phyloP scores from a whole-genome alignment of 306 rosid genomes.

The Castanea sativa region DNA sequence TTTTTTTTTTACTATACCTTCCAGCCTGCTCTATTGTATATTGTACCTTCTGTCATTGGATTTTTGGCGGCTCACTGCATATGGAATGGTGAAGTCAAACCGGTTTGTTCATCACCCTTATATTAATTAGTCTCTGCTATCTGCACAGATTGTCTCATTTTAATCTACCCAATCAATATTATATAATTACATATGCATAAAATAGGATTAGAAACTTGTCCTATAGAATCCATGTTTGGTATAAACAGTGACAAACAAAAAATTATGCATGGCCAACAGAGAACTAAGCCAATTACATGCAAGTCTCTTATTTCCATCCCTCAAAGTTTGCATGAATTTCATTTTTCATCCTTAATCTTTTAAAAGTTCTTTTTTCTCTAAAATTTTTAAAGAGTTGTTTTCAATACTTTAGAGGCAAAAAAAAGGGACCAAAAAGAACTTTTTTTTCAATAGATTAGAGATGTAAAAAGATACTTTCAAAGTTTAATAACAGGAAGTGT shows the following conservation, averaged over 20 bases:
- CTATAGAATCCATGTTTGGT: background rate
- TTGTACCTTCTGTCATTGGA: slow-evolving; percentile 91
- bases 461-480: too few species aligned
- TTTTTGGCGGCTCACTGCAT: slow-evolving; percentile 88
- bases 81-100: slow-evolving; percentile 94
- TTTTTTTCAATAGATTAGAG: too few species aligned
- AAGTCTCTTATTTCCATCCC: too few species aligned
- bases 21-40: slow-evolving; percentile 96
- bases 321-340: too few species aligned
- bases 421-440: too few species aligned
- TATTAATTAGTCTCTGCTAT: slow-evolving; percentile 5
- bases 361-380: too few species aligned
- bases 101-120: slow-evolving; percentile 50
- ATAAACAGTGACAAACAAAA: background rate
- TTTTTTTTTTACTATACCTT: slow-evolving; percentile 13
- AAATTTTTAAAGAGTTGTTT: too few species aligned
- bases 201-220: background rate
- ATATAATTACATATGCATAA: slow-evolving; percentile 1
- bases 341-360: too few species aligned
- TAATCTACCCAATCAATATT: slow-evolving; percentile 1
- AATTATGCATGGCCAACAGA: background rate
- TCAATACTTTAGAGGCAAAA: too few species aligned
- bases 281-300: background rate
- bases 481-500: too few species aligned
- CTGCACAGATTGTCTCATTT: background rate